Base-by-base conservation (phyloP, 108 stramenopile species). In the Pseudonitzschia multiseries region DNA sequence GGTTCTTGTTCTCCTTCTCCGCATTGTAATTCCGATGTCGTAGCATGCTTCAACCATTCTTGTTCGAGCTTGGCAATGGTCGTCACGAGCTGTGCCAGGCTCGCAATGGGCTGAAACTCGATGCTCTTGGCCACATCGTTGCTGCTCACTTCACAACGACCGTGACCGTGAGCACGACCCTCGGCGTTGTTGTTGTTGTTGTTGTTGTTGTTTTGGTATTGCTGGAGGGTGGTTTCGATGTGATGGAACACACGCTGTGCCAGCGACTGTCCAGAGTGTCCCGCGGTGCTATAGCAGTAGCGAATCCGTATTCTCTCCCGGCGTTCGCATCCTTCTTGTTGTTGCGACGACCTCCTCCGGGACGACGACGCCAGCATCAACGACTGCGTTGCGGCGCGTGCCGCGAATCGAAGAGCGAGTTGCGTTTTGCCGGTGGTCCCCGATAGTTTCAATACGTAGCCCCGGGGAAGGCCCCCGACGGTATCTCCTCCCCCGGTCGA, bases 231-330 rank as follows among this genome's bases (percentile, higher is more conserved):
- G 36, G 36, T 6, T 50, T 26, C 26, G 42, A 67, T 8, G 42
- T 43, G 66, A 24, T 67, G 40, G 28, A 48, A 48, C 2, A 44
- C 15, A 9, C 66, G 66, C 28, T 26, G 14, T n/a, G 72, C 57
- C n/a, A 73, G 50, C 15, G 59, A 42, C 4, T 8, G 5, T 10
- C 72, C 72, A 10, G 62, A 36, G 51, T 60, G 36, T 21, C 62
- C 72, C 18, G 71, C 53, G 8, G 46, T 72, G 46, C 66, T 61
- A 42, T 61, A 72, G 28, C 53, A 61, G 59, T 61, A 72, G 17
- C 53, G 59, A 32, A 54, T 40, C 8, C 71, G 36, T n/a, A n/a
- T n/a, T n/a, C n/a, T n/a, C 20, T 27, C 41, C 20, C 15, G 0
- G 42, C 22, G 26, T 14, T n/a, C n/a, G 36, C 36, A 36, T 36